Evolutionary conservation across 139 green algal genomes (phyloP).

Genomic region (Chlorella sp.): DNA sequence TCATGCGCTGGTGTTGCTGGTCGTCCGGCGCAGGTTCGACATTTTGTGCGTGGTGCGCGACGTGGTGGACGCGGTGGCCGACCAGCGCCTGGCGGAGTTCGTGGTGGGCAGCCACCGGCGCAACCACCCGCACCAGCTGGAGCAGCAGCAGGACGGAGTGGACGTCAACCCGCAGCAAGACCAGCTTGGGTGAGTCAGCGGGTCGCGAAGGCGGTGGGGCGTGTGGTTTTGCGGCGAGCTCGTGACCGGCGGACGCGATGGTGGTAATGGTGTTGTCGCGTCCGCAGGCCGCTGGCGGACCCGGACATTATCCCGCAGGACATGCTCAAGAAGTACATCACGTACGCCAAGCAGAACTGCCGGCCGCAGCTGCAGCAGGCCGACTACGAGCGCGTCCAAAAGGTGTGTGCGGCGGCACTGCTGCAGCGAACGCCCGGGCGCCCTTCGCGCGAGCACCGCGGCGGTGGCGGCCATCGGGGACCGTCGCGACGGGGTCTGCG

Average conservation of each 20-base stretch:
- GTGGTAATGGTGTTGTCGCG: too few species aligned
- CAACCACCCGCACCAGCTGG: constrained; percentile 59
- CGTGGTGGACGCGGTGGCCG: constrained; percentile 85
- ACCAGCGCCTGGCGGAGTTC: constrained; percentile 89
- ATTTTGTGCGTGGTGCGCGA: constrained; percentile 95
- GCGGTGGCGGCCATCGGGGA: too few species aligned
- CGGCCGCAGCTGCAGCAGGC: constrained; percentile 45
- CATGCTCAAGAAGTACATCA: constrained; percentile 95
- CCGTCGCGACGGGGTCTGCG: too few species aligned
- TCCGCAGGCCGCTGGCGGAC: too few species aligned
- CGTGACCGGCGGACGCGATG: too few species aligned
- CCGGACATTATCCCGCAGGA: constrained; percentile 77
- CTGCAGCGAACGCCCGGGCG: too few species aligned
- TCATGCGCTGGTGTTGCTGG: too few species aligned
- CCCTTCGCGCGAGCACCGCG: too few species aligned
- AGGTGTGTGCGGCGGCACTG: too few species aligned
- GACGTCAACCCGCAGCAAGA: neutral
- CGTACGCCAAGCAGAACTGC: constrained; percentile 87
- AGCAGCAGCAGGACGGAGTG: neutral
- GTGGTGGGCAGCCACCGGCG: constrained; percentile 81
- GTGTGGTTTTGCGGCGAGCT: too few species aligned
- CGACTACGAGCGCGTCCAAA: constrained; percentile 37
- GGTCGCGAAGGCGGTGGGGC: too few species aligned
- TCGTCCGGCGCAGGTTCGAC: constrained; percentile 75
- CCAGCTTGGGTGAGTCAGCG: neutral